Evolutionary conservation across 495 filamentous ascomycete species (phyloP), one percentile per base, ranked within the genome.

Genomic region (Penicillium desertorum): DNA sequence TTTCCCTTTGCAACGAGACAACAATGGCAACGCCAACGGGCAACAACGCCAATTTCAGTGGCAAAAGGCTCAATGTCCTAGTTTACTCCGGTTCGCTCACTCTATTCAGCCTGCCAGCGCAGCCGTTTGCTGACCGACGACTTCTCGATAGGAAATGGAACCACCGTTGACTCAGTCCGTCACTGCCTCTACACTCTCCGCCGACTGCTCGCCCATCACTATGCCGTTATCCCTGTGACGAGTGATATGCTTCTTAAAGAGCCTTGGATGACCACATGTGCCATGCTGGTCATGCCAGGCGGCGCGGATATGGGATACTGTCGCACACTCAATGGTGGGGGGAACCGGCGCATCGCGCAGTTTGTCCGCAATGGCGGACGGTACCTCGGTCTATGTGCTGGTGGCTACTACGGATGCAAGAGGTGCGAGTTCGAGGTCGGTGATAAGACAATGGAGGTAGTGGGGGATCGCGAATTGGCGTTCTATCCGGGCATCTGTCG

Each of bases 251-350:
- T 98, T 43, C 74, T 96, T 54, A 92, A 94, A 52, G 94, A 98
- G 68, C 94, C 94, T 45, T 98, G 94, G 94, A 83, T 83, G 0
- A 77, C 88, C 12, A 85, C 91, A 0, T 98, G 94, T 63, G 90
- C 91, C 3, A 79, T 96, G 14, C 81, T 98, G 12, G 92, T 98
- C 5, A 83, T 98, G 50, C 94, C 94, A 10, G 95, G 95, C 16
- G 94, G 94, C n/a, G 94, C 91, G 17, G 94, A 98, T 64, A 79
- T 96, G 42, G 90, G 87, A 30, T 98, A 97, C 73, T 96, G 92
- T 65, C 85, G 89, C 5, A 86, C 82, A 11, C 81, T 98, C 42
- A 94, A 98, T 70, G 94, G 94, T 32, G 76, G 84, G 55, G 94
- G 94, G 14, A 98, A 97, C 68, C 80, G 87, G 37, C 81, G 78